Evolutionary conservation across 768 basidiomycete species (phyloP), one percentile per base, ranked within the genome.

Genomic region (Lactifluus piperatus): DNA sequence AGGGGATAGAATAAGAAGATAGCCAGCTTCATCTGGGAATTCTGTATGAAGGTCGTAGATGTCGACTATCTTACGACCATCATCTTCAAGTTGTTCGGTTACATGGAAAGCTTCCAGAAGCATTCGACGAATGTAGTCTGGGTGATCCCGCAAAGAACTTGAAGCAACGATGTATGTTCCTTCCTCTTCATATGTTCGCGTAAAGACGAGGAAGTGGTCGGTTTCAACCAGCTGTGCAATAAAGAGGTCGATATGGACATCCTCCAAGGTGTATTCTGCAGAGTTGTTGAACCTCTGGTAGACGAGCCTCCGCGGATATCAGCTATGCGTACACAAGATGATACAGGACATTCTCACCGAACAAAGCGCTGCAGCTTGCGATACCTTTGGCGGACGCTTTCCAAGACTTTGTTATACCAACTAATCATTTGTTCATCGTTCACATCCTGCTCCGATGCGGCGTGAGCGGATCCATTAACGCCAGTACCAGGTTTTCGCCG

Each of bases 141-240:
- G 85, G 13, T 84, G 82, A 50, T 90, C 85, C 65, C 81, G 85
- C 11, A 98, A 79, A 5, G 81, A 80, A 4, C 77, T 80, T 16
- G 91, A 84, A 8, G 91, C 95, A 55, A 99, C 77, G 61, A 98
- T 83, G 69, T 97, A 99, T 11, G 86, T 83, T 5, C 92, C 93
- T n/a, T 95, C 86, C 65, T 87, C 84, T 71, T 95, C 93, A 70
- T 88, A 87, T 8, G 74, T 72, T 60, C 86, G 82, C 1, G 95
- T 97, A 71, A 97, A 95, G 46, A 99, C 90, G 57, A 99, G 83
- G 72, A 94, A 87, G 70, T 98, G 94, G 63, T 90, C 92, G 7
- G 91, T 85, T 32, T 85, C 82, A 22, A 89, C 83, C 8, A 99
- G 78, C 11, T 80, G 77, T 24, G 83, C 75, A 54, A 98, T 88